Base-by-base conservation (phyloP, 2,329 filamentous ascomycete genomes). In the Fusarium aywerte region DNA sequence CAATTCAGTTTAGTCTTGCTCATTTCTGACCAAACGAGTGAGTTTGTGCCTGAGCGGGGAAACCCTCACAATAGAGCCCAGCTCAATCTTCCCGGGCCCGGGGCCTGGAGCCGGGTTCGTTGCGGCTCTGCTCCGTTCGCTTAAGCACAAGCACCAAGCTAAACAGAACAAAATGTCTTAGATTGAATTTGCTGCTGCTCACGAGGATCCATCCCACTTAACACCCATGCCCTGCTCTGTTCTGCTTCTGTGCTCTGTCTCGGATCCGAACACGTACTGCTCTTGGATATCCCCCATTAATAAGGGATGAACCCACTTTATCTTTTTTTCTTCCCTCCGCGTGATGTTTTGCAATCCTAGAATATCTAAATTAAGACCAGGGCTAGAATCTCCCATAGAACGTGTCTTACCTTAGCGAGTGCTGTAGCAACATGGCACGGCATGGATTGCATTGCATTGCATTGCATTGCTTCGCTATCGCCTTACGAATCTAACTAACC, bases 81-180 rank as follows among this genome's bases (percentile, higher is more conserved):
- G 27, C 27, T 27, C 27, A 27, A 27, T 27, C 43, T 45, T 20
- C 29, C 29, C 43, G 43, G 43, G 43, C 20, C 43, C 43, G 43
- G 43, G 43, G 29, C 33, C 47, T 36, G 18, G 32, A 50, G 47
- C 33, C 43, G 43, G 33, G 11, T 32, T 25, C 23, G 18, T 59
- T 59, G 57, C 57, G 57, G 57, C 57, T 59, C 57, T 59, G 57
- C 57, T 58, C 57, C 43, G 42, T 54, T 58, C 42, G 57, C 42
- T 50, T 59, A 48, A 54, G 36, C 50, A 47, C 25, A 48, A 47
- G 44, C 31, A 23, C 18, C 38, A 20, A 57, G 50, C 49, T 44
- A 45, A 55, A 32, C 55, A 38, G 29, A 33, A 59, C 55, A 44
- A 58, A 36, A 49, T 40, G 29, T 42, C 55, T 47, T 39, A 31